Evolutionary conservation across 441 rosid genomes (phyloP).

Genomic region (Eruca vesicaria): DNA sequence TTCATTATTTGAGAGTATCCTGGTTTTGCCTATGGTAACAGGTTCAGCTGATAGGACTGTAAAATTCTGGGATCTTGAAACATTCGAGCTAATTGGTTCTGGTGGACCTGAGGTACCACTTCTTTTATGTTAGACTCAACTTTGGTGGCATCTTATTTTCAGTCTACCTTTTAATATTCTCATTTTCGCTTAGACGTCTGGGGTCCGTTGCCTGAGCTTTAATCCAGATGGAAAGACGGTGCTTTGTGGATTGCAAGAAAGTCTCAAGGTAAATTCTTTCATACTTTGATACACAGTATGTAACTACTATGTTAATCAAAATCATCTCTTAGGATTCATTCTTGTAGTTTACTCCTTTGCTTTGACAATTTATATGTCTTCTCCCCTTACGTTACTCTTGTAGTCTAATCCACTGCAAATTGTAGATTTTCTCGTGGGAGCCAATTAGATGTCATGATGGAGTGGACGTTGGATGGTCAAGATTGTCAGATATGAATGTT

Average conservation of each 20-base stretch:
- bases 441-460: conserved; percentile 79
- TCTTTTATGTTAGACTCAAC: not conserved
- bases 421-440: conserved; percentile 91
- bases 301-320: not conserved
- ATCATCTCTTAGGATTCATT: not conserved
- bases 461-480: conserved; percentile 98
- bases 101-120: conserved; percentile 79
- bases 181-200: conserved; percentile 54
- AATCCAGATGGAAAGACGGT: conserved; percentile 91
- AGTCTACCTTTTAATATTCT: not conserved
- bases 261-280: conserved; percentile 58
- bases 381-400: not conserved
- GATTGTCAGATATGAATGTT: conserved; percentile 82
- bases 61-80: conserved; percentile 96
- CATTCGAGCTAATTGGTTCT: conserved; percentile 91
- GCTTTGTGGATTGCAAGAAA: conserved; percentile 90
- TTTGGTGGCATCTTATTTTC: not conserved
- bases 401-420: conserved; percentile 23
- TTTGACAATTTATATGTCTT: not conserved
- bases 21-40: conserved; percentile 30
- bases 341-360: conserved; percentile 2
- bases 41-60: conserved; percentile 97
- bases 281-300: not conserved
- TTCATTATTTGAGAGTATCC: no score
- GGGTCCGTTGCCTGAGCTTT: conserved; percentile 85